A percentile compares a stretch with the other conserved stretches of the same genome.
Conservation (phyloP, 73 alveolate species). For the Symbiodinium pilosum region DNA sequence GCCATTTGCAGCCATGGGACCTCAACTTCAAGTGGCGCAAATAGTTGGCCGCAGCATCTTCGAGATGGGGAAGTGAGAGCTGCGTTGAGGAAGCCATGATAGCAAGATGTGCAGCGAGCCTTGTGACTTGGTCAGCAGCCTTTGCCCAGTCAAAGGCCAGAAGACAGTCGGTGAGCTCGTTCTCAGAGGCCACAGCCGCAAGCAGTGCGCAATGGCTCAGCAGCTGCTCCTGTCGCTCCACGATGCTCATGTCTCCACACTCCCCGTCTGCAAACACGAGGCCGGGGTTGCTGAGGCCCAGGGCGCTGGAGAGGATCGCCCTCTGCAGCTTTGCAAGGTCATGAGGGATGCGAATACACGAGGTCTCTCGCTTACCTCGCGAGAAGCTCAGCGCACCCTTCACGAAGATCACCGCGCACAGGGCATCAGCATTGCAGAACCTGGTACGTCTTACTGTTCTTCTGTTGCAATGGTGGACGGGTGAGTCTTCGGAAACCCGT, state of each 20-base stretch:
- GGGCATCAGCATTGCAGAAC: slow-evolving; percentile 67
- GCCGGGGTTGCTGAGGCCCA: slow-evolving; percentile 32
- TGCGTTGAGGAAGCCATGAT: slow-evolving; percentile 27
- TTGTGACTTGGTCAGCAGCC: not conserved
- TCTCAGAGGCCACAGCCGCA: slow-evolving; percentile 38
- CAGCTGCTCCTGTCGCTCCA: slow-evolving; percentile 48
- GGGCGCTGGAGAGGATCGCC: slow-evolving; percentile 19
- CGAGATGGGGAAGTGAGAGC: not conserved
- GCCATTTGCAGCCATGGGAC: not conserved
- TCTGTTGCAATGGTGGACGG: too few species aligned
- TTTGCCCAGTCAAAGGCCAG: slow-evolving; percentile 54
- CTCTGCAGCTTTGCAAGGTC: slow-evolving; percentile 45
- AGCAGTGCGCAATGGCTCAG: slow-evolving; percentile 61
- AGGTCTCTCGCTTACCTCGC: slow-evolving; percentile 60
- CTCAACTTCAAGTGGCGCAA: slow-evolving; percentile 56
- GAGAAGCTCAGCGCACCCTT: slow-evolving; percentile 87
- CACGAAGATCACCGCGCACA: slow-evolving; percentile 38
- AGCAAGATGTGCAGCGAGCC: slow-evolving; percentile 59
- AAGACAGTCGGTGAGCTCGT: slow-evolving; percentile 54
- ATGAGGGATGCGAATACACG: slow-evolving; percentile 55
- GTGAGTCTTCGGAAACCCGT: too few species aligned
- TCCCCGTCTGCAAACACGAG: slow-evolving; percentile 14
- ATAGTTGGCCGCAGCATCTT: slow-evolving; percentile 38
- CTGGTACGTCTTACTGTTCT: too few species aligned
- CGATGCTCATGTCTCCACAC: slow-evolving; percentile 31